phyloP scores from a whole-genome alignment of 441 rosid genomes.

The Manihot esculenta region DNA sequence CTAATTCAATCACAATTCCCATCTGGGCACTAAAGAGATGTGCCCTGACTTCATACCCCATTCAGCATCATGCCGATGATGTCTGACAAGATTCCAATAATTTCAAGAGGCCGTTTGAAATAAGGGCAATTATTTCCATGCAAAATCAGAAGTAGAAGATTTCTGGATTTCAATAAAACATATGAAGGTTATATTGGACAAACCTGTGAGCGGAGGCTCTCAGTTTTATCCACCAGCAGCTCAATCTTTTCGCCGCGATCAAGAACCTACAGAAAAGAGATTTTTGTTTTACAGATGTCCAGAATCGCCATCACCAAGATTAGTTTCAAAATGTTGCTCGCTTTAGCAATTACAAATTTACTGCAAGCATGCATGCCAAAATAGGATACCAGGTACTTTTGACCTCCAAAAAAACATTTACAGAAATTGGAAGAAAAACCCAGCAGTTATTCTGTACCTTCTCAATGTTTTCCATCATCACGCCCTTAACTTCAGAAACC shows the following conservation, averaged over 20 bases:
- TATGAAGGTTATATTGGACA: slow-evolving; percentile 11
- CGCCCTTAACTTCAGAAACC: slow-evolving; percentile 87
- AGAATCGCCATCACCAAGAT: not conserved
- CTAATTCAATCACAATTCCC: not conserved
- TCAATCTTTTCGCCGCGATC: slow-evolving; percentile 99
- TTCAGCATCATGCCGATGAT: not conserved
- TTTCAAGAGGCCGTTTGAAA: not conserved
- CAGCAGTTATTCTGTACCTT: slow-evolving; percentile 42
- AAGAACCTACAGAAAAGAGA: slow-evolving; percentile 61
- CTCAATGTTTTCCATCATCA: slow-evolving; percentile 87
- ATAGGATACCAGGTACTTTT: not conserved
- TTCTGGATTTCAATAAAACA: too few relatives aligned
- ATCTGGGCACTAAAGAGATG: not conserved
- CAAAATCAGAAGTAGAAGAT: not conserved
- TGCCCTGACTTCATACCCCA: not conserved
- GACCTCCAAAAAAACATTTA: not conserved
- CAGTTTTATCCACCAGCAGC: slow-evolving; percentile 94
- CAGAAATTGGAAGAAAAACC: not conserved
- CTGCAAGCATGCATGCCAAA: not conserved
- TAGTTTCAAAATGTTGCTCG: not conserved
- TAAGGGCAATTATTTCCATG: not conserved
- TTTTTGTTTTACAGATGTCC: not conserved
- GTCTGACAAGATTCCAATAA: not conserved
- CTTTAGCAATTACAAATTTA: not conserved
- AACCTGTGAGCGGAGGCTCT: slow-evolving; percentile 94